These are phyloP conservation scores for Sporothrix humicola DNA, from an alignment of 2,329 filamentous ascomycete species.

Conservation along the genomic window DNA sequence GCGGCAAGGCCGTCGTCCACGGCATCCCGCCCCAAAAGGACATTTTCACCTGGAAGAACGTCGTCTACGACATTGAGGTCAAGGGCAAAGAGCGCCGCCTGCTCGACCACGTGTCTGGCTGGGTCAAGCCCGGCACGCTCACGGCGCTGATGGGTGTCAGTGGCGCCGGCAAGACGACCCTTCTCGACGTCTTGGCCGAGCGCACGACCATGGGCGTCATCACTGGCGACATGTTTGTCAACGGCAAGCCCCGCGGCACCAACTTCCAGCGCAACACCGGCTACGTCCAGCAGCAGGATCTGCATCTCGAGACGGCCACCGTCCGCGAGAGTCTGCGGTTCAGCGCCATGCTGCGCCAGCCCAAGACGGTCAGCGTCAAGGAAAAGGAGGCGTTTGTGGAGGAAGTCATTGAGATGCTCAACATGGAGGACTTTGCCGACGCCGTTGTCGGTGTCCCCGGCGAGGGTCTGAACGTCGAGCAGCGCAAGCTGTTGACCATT, in stretches of 20 bases:
- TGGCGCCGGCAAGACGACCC: constrained; percentile 92
- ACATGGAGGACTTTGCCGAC: constrained; percentile 89
- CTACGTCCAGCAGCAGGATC: constrained; percentile 91
- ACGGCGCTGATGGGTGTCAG: constrained; percentile 92
- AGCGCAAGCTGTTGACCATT: constrained; percentile 78
- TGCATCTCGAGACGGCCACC: constrained; percentile 82
- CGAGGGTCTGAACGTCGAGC: constrained; percentile 73
- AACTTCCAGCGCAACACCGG: constrained; percentile 93
- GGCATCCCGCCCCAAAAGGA: constrained; percentile 21
- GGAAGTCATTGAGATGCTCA: constrained; percentile 86
- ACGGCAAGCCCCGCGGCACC: constrained; percentile 69
- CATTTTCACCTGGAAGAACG: constrained; percentile 84
- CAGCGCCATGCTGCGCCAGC: constrained; percentile 83
- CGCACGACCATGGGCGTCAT: constrained; percentile 90
- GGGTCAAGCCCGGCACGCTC: constrained; percentile 89
- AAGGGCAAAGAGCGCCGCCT: constrained; percentile 72
- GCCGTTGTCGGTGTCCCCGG: constrained; percentile 74
- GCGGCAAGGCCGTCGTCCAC: not conserved
- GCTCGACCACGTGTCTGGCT: constrained; percentile 85
- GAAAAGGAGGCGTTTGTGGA: constrained; percentile 90
- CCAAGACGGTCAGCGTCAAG: constrained; percentile 69
- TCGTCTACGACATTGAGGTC: constrained; percentile 82
- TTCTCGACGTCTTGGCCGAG: constrained; percentile 83
- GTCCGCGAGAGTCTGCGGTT: constrained; percentile 89
- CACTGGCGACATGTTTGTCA: constrained; percentile 76